A percentile compares a stretch with the other conserved stretches of the same genome.
These are phyloP conservation scores for Westerdykella ornata DNA, from an alignment of 2,329 filamentous ascomycete species.

Conservation along the genomic window DNA sequence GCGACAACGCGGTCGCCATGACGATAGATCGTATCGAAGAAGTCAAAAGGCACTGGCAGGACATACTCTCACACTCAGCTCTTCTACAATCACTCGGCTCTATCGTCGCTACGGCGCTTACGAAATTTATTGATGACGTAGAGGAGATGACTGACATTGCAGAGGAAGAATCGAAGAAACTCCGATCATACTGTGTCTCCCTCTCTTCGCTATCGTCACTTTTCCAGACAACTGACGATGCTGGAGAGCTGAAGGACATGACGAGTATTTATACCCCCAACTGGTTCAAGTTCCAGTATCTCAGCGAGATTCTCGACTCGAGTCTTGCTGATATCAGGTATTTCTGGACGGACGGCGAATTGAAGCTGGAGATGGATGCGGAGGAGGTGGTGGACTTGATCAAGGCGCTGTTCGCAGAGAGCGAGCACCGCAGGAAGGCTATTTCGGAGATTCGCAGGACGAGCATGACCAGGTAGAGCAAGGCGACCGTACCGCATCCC, in stretches of 20 bases:
- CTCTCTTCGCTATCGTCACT: constrained; percentile 52
- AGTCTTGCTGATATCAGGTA: constrained; percentile 60
- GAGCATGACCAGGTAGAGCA: constrained; percentile 8
- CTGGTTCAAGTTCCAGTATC: constrained; percentile 61
- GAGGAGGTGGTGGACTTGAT: constrained; percentile 59
- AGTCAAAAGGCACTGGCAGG: constrained; percentile 52
- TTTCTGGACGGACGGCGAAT: constrained; percentile 58
- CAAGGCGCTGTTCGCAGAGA: constrained; percentile 58
- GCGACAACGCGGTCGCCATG: constrained; percentile 53
- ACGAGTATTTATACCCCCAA: constrained; percentile 56
- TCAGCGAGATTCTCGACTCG: constrained; percentile 57
- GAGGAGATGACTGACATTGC: constrained; percentile 59
- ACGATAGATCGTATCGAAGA: constrained; percentile 53
- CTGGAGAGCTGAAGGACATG: constrained; percentile 44
- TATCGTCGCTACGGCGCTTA: constrained; percentile 51
- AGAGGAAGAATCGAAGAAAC: constrained; percentile 54
- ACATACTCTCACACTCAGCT: constrained; percentile 53
- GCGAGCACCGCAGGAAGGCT: constrained; percentile 51
- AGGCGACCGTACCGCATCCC: too few relatives aligned
- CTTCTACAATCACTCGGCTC: constrained; percentile 57
- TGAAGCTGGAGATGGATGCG: constrained; percentile 55
- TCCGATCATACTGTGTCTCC: constrained; percentile 52
- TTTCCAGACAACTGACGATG: constrained; percentile 46
- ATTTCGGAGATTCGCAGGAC: constrained; percentile 49
- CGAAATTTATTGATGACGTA: constrained; percentile 56